Evolutionary conservation across 768 basidiomycete genomes (phyloP), one percentile per base, ranked within the genome.

Genomic region (Suillus americanus): DNA sequence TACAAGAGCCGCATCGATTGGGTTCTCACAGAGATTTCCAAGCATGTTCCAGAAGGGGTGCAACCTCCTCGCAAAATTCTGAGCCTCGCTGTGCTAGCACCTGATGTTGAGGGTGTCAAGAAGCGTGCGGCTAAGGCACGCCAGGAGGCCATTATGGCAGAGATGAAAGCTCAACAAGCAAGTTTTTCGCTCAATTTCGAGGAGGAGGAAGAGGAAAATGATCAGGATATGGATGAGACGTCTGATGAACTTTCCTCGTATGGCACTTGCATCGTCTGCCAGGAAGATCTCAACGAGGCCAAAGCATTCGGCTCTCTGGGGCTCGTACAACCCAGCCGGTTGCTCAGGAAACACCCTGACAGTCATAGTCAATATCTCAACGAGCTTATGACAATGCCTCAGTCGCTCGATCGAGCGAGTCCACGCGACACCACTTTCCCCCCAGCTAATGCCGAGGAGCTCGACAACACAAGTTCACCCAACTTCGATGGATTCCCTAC

Each of bases 251-350:
- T 82, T 25, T 73, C 83, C 3, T 89, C 89, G 14, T 90, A 88
- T 65, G 97, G 97, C 3, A 91, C 90, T n/a, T 99, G 97, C 73
- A 99, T 99, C 66, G 95, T 99, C 12, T 99, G 97, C 69, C 97
- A 99, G 73, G 97, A 99, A 73, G 93, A 95, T 65, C 85, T 98
- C 60, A 91, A 87, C 68, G 72, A 83, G 3, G 77, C 83, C 18
- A 83, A 85, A 65, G 80, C 92, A 0, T 99, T 97, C 74, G 97
- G 97, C 6, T 86, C 86, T 37, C 85, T 99, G 20, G 94, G 92
- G 1, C 79, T 96, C 54, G 73, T 99, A 8, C 97, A 98, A 71
- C 91, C 96, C 0, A 96, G 95, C 74, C 84, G 91, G 54, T 78
- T 95, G 51, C 81, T 98, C 20, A 86, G 97, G 54, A 86, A 86